These are phyloP conservation scores for Voacanga thouarsii DNA, from an alignment of 257 asterid genomes.

Conservation along the genomic window DNA sequence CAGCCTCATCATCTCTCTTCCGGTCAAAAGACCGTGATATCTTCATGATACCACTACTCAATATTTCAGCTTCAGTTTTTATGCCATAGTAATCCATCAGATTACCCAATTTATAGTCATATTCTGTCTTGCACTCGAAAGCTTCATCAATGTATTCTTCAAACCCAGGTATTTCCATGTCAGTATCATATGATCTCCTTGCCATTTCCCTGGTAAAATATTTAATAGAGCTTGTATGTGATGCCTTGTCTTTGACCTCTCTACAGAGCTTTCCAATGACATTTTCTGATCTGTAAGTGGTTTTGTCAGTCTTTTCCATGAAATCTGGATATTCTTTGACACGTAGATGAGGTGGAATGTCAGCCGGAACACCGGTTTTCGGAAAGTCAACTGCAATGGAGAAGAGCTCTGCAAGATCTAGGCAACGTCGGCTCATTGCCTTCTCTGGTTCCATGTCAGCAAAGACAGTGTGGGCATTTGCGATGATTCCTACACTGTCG, in stretches of 20 bases:
- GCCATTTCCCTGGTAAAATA: constrained; percentile 66
- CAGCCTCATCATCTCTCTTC: constrained; percentile 69
- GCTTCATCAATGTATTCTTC: constrained; percentile 60
- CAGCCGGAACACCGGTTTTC: constrained; percentile 86
- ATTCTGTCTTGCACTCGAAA: constrained; percentile 49
- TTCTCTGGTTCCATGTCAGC: constrained; percentile 54
- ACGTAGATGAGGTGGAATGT: constrained; percentile 64
- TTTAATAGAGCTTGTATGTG: constrained; percentile 23
- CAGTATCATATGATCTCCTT: constrained; percentile 46
- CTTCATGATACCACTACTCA: constrained; percentile 72
- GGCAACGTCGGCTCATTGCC: constrained; percentile 58
- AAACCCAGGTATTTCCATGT: constrained; percentile 69
- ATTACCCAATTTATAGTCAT: constrained; percentile 79
- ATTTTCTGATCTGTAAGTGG: constrained; percentile 41
- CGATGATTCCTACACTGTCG: constrained; percentile 71
- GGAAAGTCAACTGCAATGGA: constrained; percentile 91
- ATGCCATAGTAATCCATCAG: constrained; percentile 85
- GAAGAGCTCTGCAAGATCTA: constrained; percentile 58
- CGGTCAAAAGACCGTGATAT: constrained; percentile 66
- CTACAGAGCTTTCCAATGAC: constrained; percentile 79
- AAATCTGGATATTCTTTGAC: constrained; percentile 82
- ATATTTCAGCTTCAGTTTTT: constrained; percentile 77
- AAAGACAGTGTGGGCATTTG: constrained; percentile 75
- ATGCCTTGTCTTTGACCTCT: constrained; percentile 57
- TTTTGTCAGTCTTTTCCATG: constrained; percentile 81